Percentiles rank a stretch among this genome's conserved stretches.
Evolutionary conservation across 176 grass and related monocot genomes (phyloP).

Genomic region (Oryza coarctata): DNA sequence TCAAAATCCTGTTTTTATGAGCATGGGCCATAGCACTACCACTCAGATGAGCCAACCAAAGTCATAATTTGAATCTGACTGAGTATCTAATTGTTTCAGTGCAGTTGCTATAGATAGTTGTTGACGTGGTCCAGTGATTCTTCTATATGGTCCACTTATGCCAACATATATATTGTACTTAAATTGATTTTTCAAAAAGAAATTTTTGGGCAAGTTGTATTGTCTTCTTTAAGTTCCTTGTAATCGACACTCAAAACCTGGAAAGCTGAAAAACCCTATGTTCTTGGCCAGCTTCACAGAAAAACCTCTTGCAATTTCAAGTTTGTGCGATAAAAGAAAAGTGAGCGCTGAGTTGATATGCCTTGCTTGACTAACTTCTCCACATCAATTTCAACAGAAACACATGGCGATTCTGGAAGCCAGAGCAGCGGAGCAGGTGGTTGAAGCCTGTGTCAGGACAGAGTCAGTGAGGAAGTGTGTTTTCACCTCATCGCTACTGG

Average conservation of each 20-base stretch:
- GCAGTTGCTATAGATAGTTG: conserved; percentile 15
- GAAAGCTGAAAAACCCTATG: not conserved
- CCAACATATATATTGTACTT: not conserved
- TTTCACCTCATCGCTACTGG: conserved; percentile 85
- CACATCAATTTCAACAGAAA: conserved; percentile 47
- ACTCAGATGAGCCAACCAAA: not conserved
- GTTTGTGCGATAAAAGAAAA: not conserved
- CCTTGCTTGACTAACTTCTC: not conserved
- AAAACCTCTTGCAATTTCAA: not conserved
- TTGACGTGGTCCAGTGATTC: conserved; percentile 9
- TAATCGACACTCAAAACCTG: no score
- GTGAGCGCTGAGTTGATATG: not conserved
- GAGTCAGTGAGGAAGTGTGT: conserved; percentile 85
- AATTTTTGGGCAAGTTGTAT: not conserved
- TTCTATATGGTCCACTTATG: not conserved
- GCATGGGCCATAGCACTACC: conserved; percentile 7
- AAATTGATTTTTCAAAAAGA: not conserved
- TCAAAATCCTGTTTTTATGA: conserved; percentile 28
- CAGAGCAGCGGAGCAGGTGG: conserved; percentile 76
- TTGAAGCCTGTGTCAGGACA: conserved; percentile 83
- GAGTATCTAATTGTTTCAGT: not conserved
- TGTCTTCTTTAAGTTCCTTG: not conserved
- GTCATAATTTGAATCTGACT: conserved; percentile 9
- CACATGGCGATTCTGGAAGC: conserved; percentile 80
- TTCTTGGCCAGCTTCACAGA: not conserved